A percentile compares a stretch with the other conserved stretches of the same genome.
Evolutionary conservation across 2,329 filamentous ascomycete species (phyloP).

Genomic region (Zasmidium angulare): DNA sequence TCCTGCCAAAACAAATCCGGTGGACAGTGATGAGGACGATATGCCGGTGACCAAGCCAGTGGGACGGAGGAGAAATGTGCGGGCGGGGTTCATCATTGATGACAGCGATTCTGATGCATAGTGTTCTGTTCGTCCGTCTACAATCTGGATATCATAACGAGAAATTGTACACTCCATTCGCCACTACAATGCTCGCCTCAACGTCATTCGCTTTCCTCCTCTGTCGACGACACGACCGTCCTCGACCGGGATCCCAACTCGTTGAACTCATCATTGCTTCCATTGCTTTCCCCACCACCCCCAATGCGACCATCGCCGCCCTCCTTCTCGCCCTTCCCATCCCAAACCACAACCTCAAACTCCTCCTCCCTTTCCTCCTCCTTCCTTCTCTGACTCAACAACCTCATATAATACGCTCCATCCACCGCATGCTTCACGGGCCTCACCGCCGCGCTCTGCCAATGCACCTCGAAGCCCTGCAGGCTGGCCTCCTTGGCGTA

Average conservation of each 20-base stretch:
- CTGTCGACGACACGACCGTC: too few relatives aligned
- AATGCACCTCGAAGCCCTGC: constrained; percentile 10
- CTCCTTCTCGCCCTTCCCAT: background rate
- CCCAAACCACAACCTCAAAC: background rate
- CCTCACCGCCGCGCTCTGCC: constrained; percentile 12
- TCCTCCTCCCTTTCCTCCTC: constrained; percentile 2
- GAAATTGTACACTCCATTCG: background rate
- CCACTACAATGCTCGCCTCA: too few relatives aligned
- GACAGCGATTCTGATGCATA: constrained; percentile 34
- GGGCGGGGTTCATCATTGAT: constrained; percentile 47
- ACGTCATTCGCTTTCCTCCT: too few relatives aligned
- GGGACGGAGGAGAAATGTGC: constrained; percentile 35
- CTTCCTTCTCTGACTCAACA: constrained; percentile 12
- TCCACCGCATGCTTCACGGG: constrained; percentile 20
- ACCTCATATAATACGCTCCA: constrained; percentile 16
- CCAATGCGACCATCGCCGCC: too few relatives aligned
- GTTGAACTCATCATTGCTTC: background rate
- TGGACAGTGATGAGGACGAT: constrained; percentile 44
- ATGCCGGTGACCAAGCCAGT: constrained; percentile 36
- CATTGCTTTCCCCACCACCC: too few relatives aligned
- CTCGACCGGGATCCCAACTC: background rate
- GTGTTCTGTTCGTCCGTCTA: background rate
- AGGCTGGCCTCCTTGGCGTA: constrained; percentile 15
- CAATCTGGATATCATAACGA: background rate
- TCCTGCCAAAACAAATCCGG: constrained; percentile 36